Percentiles rank a stretch among this genome's conserved stretches.
These are phyloP conservation scores for Neurospora sp. DNA, from an alignment of 495 filamentous ascomycete species.

Conservation along the genomic window DNA sequence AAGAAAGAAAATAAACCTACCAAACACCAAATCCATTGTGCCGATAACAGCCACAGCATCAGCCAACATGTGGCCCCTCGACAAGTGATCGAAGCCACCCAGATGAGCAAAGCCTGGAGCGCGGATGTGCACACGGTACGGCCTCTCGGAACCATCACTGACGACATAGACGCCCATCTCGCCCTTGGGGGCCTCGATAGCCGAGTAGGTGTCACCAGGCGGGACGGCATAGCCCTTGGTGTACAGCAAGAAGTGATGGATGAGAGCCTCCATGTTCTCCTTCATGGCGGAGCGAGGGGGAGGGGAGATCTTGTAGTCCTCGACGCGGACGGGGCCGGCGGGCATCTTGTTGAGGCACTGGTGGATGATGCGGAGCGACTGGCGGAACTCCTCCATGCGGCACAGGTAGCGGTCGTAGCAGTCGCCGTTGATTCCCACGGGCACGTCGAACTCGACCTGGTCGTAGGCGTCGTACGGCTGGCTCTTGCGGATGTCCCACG, in stretches of 20 bases:
- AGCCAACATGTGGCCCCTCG: conserved; percentile 83
- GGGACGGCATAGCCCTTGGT: conserved; percentile 97
- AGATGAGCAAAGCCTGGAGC: conserved; percentile 96
- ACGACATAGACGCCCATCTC: conserved; percentile 99
- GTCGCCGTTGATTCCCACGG: conserved; percentile 92
- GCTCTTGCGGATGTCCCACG: conserved; percentile 94
- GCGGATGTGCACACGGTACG: conserved; percentile 95
- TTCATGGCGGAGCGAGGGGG: conserved; percentile 98
- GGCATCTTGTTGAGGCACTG: conserved; percentile 99
- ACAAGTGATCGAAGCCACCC: conserved; percentile 85
- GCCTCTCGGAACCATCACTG: conserved; percentile 88
- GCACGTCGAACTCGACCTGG: conserved; percentile 95
- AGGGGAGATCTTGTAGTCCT: conserved; percentile 98
- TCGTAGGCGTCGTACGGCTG: conserved; percentile 96
- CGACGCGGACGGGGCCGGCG: conserved; percentile 80
- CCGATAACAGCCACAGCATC: conserved; percentile 97
- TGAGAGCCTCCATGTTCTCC: conserved; percentile 99
- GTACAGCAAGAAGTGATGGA: conserved; percentile 98
- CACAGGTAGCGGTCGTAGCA: conserved; percentile 99
- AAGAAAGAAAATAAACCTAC: conserved; percentile 20
- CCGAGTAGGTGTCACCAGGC: conserved; percentile 96
- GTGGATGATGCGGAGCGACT: conserved; percentile 94
- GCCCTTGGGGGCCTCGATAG: conserved; percentile 97
- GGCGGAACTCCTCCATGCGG: conserved; percentile 99
- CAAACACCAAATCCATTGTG: conserved; percentile 77